Conservation (phyloP, 371 early-diverging fungal species). For the Cokeromyces recurvatus region DNA sequence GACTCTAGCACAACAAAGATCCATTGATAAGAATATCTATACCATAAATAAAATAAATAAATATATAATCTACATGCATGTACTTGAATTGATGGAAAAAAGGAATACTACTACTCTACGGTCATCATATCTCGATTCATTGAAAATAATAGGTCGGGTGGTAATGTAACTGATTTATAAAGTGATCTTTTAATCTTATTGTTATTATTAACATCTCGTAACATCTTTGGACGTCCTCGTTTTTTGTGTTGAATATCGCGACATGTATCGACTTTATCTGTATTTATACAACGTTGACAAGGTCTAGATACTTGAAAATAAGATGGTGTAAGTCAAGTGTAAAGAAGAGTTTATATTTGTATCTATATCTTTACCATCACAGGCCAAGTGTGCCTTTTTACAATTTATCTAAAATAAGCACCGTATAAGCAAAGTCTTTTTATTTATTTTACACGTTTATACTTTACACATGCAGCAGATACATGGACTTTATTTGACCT, state of each 20-base stretch:
- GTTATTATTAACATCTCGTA: slow-evolving; percentile 11
- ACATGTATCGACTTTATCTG: slow-evolving; percentile 18
- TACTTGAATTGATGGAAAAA: too few species aligned
- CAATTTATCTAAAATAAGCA: slow-evolving; percentile 13
- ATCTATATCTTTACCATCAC: slow-evolving; percentile 14
- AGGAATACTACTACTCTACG: too few species aligned
- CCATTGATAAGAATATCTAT: slow-evolving; percentile 19
- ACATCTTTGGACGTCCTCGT: slow-evolving; percentile 22
- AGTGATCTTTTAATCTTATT: slow-evolving; percentile 3
- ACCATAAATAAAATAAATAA: not conserved
- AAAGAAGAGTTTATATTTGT: not conserved
- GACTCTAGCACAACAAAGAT: slow-evolving; percentile 21
- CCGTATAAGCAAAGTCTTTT: too few species aligned
- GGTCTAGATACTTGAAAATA: slow-evolving; percentile 26
- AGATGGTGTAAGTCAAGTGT: not conserved
- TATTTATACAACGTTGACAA: slow-evolving; percentile 14
- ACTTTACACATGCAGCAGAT: slow-evolving; percentile 15
- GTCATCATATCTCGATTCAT: too few species aligned
- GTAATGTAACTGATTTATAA: not conserved
- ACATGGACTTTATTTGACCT: slow-evolving; percentile 10
- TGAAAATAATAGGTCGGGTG: not conserved
- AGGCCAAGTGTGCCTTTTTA: slow-evolving; percentile 25
- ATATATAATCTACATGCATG: not conserved
- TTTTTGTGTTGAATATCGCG: slow-evolving; percentile 22
- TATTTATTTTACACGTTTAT: not conserved